A percentile compares a stretch with the other conserved stretches of the same genome.
These are phyloP conservation scores for Sicyos edulis DNA, from an alignment of 306 rosid genomes.

Conservation along the genomic window DNA sequence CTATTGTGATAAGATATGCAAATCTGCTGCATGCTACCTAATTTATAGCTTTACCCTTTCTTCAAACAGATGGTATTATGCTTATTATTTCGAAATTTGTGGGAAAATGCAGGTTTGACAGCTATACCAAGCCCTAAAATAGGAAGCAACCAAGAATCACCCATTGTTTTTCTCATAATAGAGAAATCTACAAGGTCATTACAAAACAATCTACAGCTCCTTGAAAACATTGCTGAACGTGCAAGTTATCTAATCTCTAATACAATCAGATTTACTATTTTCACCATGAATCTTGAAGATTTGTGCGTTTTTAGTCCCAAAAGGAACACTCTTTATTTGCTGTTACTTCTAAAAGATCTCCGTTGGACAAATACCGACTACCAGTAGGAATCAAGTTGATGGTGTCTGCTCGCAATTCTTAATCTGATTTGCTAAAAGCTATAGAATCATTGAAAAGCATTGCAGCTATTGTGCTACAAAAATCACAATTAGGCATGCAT, in stretches of 20 bases:
- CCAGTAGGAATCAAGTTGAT: slow-evolving; percentile 78
- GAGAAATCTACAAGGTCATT: slow-evolving; percentile 59
- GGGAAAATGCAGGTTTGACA: slow-evolving; percentile 57
- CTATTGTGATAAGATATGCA: not conserved
- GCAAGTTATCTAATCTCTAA: slow-evolving; percentile 38
- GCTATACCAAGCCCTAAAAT: slow-evolving; percentile 48
- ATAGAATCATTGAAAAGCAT: slow-evolving; percentile 61
- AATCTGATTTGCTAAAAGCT: slow-evolving; percentile 67
- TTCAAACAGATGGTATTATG: not conserved
- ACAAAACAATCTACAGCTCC: slow-evolving; percentile 52
- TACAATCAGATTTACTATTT: slow-evolving; percentile 17
- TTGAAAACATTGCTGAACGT: slow-evolving; percentile 55
- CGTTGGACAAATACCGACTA: slow-evolving; percentile 62
- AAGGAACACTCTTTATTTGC: slow-evolving; percentile 65
- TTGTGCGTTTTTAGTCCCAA: slow-evolving; percentile 44
- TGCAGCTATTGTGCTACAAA: slow-evolving; percentile 52
- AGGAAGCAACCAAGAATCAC: slow-evolving; percentile 76
- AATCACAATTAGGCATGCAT: slow-evolving; percentile 32
- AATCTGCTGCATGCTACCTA: slow-evolving; percentile 1
- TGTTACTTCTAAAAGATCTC: slow-evolving; percentile 66
- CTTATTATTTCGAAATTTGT: slow-evolving; percentile 9
- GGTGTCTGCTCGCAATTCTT: slow-evolving; percentile 76
- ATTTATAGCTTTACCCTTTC: not conserved
- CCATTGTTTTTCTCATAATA: slow-evolving; percentile 71
- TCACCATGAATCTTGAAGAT: not conserved